These are phyloP conservation scores for Trametes meyenii DNA, from an alignment of 768 basidiomycete species.

Conservation along the genomic window DNA sequence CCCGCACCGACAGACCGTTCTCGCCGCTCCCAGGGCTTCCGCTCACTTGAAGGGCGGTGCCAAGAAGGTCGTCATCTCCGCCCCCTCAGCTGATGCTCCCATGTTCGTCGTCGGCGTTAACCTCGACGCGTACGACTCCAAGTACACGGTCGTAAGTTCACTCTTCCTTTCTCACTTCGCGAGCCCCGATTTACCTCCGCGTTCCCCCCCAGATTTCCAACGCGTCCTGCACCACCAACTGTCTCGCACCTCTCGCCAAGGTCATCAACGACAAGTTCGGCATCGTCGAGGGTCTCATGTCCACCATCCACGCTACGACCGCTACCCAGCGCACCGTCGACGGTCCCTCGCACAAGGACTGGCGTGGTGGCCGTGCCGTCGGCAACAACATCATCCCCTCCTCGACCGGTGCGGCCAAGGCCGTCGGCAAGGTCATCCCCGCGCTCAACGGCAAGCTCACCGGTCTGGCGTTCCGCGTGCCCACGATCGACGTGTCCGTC, in stretches of 20 bases:
- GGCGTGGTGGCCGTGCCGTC: slow-evolving; percentile 95
- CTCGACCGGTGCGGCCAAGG: slow-evolving; percentile 98
- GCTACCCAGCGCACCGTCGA: slow-evolving; percentile 96
- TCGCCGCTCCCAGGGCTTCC: slow-evolving; percentile 56
- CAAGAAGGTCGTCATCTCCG: slow-evolving; percentile 99
- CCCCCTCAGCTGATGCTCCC: slow-evolving; percentile 95
- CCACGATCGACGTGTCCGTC: slow-evolving; percentile 94
- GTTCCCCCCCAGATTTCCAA: slow-evolving; percentile 75
- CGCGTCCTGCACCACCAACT: slow-evolving; percentile 99
- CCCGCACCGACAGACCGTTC: slow-evolving; percentile 16
- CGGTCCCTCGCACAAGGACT: slow-evolving; percentile 93
- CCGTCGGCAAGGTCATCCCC: slow-evolving; percentile 98
- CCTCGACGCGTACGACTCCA: slow-evolving; percentile 87
- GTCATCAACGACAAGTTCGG: slow-evolving; percentile 96
- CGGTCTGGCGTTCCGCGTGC: slow-evolving; percentile 96
- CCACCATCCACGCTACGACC: slow-evolving; percentile 96
- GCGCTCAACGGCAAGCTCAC: slow-evolving; percentile 96
- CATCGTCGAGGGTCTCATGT: slow-evolving; percentile 97
- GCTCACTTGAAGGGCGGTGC: slow-evolving; percentile 97
- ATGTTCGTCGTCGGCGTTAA: slow-evolving; percentile 97
- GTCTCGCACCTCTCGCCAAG: slow-evolving; percentile 98
- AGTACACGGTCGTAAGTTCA: slow-evolving; percentile 76
- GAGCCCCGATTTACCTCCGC: slow-evolving; percentile 12
- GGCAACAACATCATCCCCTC: slow-evolving; percentile 99
- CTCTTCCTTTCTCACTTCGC: neutral